phyloP scores from a whole-genome alignment of 768 basidiomycete genomes.

The Galerina marginata region DNA sequence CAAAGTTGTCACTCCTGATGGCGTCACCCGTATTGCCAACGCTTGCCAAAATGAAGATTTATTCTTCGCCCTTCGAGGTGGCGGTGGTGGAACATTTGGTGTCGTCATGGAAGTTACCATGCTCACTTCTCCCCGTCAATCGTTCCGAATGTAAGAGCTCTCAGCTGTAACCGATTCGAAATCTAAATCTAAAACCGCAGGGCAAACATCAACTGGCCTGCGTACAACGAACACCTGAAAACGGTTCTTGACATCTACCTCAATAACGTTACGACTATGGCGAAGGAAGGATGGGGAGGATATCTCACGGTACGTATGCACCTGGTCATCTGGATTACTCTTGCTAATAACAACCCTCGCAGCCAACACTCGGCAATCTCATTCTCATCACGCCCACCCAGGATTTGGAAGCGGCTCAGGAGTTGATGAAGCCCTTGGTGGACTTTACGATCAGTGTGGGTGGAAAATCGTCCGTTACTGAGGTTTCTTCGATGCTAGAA shows the following conservation, averaged over 20 bases:
- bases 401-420: conserved; percentile 26
- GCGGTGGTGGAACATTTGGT: conserved; percentile 54
- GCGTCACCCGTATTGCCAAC: conserved; percentile 48
- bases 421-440: conserved; percentile 31
- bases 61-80: conserved; percentile 58
- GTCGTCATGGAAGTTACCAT: conserved; percentile 44
- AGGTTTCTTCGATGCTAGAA: conserved; percentile 16
- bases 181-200: conserved; percentile 17
- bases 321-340: not conserved
- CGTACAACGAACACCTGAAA: conserved; percentile 31
- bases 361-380: conserved; percentile 27
- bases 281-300: conserved; percentile 55
- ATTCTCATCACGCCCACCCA: conserved; percentile 36
- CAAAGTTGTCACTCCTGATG: conserved; percentile 61
- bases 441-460: conserved; percentile 23
- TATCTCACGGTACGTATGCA: conserved; percentile 28
- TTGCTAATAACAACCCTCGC: not conserved
- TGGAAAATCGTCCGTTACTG: conserved; percentile 27
- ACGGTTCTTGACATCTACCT: conserved; percentile 41
- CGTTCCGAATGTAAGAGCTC: conserved; percentile 20
- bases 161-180: not conserved
- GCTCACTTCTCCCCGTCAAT: conserved; percentile 41
- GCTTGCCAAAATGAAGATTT: conserved; percentile 56
- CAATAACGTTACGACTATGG: conserved; percentile 46
- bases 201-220: conserved; percentile 41